Percentiles rank a stretch among this genome's conserved stretches.
These are phyloP conservation scores for Amanita jacksonii DNA, from an alignment of 768 basidiomycete species.

Conservation along the genomic window DNA sequence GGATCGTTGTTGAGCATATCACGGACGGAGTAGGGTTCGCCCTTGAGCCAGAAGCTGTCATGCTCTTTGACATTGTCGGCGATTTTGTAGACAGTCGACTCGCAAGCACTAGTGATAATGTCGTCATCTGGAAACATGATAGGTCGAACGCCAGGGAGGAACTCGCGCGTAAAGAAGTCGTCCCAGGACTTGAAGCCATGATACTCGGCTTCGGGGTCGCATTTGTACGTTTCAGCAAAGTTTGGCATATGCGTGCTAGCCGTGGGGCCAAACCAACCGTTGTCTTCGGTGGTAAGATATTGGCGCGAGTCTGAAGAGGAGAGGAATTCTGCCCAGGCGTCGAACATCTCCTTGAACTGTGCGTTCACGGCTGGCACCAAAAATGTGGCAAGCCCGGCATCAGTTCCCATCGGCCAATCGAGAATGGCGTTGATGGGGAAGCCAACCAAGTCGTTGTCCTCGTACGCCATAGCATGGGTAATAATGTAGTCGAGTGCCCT, in stretches of 20 bases:
- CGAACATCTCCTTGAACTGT: constrained; percentile 37
- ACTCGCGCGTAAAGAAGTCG: constrained; percentile 42
- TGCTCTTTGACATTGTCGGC: constrained; percentile 25
- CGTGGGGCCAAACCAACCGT: constrained; percentile 37
- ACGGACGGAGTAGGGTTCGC: constrained; percentile 46
- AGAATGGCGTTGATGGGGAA: constrained; percentile 39
- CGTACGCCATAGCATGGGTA: constrained; percentile 31
- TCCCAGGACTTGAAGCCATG: constrained; percentile 44
- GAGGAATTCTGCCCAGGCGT: constrained; percentile 41
- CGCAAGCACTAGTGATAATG: constrained; percentile 43
- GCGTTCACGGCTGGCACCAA: constrained; percentile 34
- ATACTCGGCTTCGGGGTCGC: constrained; percentile 27
- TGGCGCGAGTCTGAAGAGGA: constrained; percentile 29
- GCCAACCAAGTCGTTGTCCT: constrained; percentile 30
- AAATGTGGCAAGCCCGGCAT: constrained; percentile 24
- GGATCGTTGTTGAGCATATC: constrained; percentile 42
- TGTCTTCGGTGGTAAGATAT: constrained; percentile 26
- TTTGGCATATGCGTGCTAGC: constrained; percentile 10
- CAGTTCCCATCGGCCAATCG: constrained; percentile 29
- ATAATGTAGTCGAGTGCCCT: constrained; percentile 32
- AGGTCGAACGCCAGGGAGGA: constrained; percentile 33
- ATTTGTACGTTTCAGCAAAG: constrained; percentile 28
- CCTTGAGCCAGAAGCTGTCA: constrained; percentile 55
- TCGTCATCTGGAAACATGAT: constrained; percentile 18
- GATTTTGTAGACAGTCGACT: constrained; percentile 39